phyloP scores from a whole-genome alignment of 306 rosid species.

The Oxytropis ochrocephala region DNA sequence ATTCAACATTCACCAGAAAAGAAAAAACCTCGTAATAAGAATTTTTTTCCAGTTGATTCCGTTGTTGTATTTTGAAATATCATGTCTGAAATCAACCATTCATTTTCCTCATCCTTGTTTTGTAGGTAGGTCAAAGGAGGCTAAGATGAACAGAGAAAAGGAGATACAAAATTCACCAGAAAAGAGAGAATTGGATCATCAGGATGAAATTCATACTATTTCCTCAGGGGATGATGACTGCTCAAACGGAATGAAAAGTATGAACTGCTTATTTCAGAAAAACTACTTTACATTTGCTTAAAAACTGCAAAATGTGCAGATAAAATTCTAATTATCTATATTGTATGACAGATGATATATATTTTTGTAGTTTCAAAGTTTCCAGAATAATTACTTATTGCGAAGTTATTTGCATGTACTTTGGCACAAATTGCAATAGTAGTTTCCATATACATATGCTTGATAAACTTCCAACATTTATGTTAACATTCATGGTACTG shows the following conservation, averaged over 20 bases:
- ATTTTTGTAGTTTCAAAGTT: background rate
- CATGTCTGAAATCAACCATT: background rate
- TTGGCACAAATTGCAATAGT: background rate
- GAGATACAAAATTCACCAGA: slow-evolving; percentile 23
- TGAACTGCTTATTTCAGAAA: background rate
- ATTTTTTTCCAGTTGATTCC: background rate
- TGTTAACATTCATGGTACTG: background rate
- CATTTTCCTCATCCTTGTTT: background rate
- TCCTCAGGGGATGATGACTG: slow-evolving; percentile 38
- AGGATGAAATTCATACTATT: slow-evolving; percentile 31
- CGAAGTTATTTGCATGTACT: background rate
- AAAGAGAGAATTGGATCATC: slow-evolving; percentile 18
- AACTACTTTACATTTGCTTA: background rate
- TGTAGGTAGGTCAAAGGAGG: slow-evolving; percentile 54
- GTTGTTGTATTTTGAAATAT: background rate
- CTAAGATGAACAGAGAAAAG: slow-evolving; percentile 39
- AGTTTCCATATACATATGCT: background rate
- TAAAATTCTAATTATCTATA: background rate
- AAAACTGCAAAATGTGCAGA: background rate
- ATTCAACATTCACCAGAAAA: background rate
- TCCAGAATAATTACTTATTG: background rate
- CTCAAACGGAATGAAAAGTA: slow-evolving; percentile 57
- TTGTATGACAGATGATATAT: background rate
- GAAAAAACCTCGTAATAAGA: slow-evolving; percentile 2
- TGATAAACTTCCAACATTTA: background rate